Conservation (phyloP, 805 yeast species). For the Metschnikowia picachoensis region DNA sequence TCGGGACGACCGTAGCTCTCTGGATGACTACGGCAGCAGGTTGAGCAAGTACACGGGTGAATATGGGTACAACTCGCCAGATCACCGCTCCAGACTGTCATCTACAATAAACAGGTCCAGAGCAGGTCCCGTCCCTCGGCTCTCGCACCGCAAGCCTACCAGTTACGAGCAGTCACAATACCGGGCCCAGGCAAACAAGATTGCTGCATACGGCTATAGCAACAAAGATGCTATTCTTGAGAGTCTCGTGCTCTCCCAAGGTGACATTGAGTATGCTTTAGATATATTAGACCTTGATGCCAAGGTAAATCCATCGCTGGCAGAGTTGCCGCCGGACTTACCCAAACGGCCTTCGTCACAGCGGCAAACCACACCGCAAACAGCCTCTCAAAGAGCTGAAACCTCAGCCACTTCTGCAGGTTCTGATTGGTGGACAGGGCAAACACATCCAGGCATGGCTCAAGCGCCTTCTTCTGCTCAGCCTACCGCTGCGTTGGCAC, state of each 20-base stretch:
- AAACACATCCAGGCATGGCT: neutral
- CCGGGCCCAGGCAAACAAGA: conserved; percentile 41
- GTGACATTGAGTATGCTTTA: conserved; percentile 57
- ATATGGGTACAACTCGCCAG: conserved; percentile 5
- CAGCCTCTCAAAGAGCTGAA: conserved; percentile 10
- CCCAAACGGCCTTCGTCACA: conserved; percentile 34
- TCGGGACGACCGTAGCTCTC: conserved; percentile 37
- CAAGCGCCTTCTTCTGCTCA: conserved; percentile 8
- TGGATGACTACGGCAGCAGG: conserved; percentile 7
- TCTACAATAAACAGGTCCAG: neutral
- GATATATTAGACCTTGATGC: conserved; percentile 48
- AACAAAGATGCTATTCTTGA: conserved; percentile 59
- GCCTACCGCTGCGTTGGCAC: neutral
- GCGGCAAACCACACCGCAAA: conserved; percentile 1
- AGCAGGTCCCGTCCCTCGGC: conserved; percentile 27
- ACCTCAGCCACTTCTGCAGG: conserved; percentile 21
- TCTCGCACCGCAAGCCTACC: conserved; percentile 51
- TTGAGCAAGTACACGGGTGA: conserved; percentile 22
- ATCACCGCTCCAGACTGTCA: conserved; percentile 16
- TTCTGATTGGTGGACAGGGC: conserved; percentile 32
- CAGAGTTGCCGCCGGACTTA: conserved; percentile 46
- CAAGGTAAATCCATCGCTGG: conserved; percentile 30
- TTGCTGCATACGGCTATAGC: conserved; percentile 49
- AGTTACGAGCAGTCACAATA: conserved; percentile 51
- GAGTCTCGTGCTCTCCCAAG: conserved; percentile 56